These are phyloP conservation scores for Ceratobasidium sp. DNA, from an alignment of 1,284 basidiomycete species.

Conservation along the genomic window DNA sequence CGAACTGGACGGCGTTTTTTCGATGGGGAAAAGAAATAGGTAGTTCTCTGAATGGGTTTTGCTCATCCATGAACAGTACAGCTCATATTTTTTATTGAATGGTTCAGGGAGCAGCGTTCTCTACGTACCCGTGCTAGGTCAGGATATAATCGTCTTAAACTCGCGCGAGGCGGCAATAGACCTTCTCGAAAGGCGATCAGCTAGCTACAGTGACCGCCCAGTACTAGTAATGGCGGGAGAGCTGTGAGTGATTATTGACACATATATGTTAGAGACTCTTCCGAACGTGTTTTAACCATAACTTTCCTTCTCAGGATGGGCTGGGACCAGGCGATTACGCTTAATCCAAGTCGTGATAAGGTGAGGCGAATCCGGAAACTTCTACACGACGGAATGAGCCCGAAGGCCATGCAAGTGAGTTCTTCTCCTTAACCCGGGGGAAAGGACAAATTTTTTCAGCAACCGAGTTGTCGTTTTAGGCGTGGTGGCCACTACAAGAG, in stretches of 20 bases:
- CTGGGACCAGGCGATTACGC: conserved; percentile 19
- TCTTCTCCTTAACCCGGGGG: not conserved
- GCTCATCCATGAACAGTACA: conserved; percentile 49
- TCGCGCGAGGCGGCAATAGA: conserved; percentile 41
- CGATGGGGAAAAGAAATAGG: conserved; percentile 50
- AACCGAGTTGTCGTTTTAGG: not conserved
- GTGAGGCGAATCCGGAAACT: conserved; percentile 15
- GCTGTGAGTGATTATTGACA: conserved; percentile 4
- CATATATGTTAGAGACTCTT: not conserved
- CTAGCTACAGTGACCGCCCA: conserved; percentile 31
- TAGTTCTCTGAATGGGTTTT: conserved; percentile 43
- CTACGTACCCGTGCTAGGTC: conserved; percentile 33
- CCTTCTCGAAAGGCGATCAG: conserved; percentile 38
- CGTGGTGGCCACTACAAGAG: conserved; percentile 28
- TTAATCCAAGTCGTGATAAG: not conserved
- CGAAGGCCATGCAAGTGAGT: conserved; percentile 20
- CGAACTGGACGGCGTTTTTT: conserved; percentile 48
- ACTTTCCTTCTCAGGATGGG: not conserved
- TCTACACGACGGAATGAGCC: conserved; percentile 23
- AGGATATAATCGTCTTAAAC: conserved; percentile 41
- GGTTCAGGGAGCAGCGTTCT: conserved; percentile 40
- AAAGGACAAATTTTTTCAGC: not conserved
- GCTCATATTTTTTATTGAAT: too few relatives aligned
- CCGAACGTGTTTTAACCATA: too few relatives aligned
- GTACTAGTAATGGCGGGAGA: conserved; percentile 16